These are phyloP conservation scores for Xylariales sp. DNA, from an alignment of 2,329 filamentous ascomycete species.

Conservation along the genomic window DNA sequence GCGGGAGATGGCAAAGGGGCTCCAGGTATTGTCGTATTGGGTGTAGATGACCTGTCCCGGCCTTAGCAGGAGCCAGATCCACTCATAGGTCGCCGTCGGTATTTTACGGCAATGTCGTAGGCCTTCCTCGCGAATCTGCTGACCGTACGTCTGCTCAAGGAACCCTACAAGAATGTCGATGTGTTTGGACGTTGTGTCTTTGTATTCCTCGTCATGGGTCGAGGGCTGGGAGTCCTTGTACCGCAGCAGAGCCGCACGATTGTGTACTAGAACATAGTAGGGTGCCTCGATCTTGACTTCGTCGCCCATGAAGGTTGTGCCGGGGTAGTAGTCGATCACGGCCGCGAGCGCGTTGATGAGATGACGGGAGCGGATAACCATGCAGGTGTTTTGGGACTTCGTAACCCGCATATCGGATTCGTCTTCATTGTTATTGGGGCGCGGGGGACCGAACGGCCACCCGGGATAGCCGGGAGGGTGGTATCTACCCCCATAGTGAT, in stretches of 20 bases:
- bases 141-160: constrained; percentile 54
- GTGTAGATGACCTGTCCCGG: constrained; percentile 59
- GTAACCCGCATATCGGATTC: constrained; percentile 44
- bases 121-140: constrained; percentile 55
- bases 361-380: constrained; percentile 59
- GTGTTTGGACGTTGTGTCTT: constrained; percentile 55
- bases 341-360: constrained; percentile 61
- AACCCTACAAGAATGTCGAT: constrained; percentile 60
- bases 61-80: constrained; percentile 60
- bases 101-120: constrained; percentile 52
- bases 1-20: constrained; percentile 56
- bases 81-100: constrained; percentile 58
- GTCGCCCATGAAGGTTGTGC: constrained; percentile 53
- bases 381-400: constrained; percentile 51
- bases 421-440: constrained; percentile 19
- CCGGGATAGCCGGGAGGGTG: no score
- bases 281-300: constrained; percentile 57
- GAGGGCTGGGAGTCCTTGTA: constrained; percentile 58
- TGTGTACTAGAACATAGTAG: constrained; percentile 61
- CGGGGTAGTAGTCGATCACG: constrained; percentile 61
- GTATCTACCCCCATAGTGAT: constrained; percentile 4
- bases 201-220: constrained; percentile 56
- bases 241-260: constrained; percentile 55
- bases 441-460: constrained; percentile 1
- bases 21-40: constrained; percentile 55